phyloP scores from a whole-genome alignment of 768 basidiomycete species.

The Exsudoporus frostii region DNA sequence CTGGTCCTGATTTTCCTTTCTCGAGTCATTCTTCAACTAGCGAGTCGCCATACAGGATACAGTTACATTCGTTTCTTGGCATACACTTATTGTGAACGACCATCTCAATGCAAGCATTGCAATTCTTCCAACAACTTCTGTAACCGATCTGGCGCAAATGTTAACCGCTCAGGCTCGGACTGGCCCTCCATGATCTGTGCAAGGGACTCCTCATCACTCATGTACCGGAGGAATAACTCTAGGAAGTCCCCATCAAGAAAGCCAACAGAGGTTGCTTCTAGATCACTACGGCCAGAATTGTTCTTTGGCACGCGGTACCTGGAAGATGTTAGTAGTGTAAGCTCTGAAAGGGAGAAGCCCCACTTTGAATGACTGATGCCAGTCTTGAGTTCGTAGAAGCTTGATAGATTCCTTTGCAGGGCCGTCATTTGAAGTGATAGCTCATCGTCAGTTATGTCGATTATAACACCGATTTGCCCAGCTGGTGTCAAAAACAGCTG shows the following conservation, averaged over 20 bases:
- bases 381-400: slow-evolving; percentile 49
- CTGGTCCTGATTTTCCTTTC: slow-evolving; percentile 10
- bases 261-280: slow-evolving; percentile 55
- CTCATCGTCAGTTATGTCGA: slow-evolving; percentile 53
- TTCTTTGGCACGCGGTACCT: slow-evolving; percentile 74
- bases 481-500: slow-evolving; percentile 75
- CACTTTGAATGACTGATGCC: slow-evolving; percentile 62
- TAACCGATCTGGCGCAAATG: slow-evolving; percentile 35
- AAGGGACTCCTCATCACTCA: slow-evolving; percentile 39
- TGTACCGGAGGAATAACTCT: slow-evolving; percentile 56
- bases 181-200: slow-evolving; percentile 54
- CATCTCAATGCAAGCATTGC: slow-evolving; percentile 52
- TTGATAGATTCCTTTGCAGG: slow-evolving; percentile 73
- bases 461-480: slow-evolving; percentile 73
- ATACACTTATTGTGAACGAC: slow-evolving; percentile 10
- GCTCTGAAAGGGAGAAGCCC: slow-evolving; percentile 10
- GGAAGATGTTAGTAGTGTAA: not conserved
- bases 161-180: slow-evolving; percentile 56
- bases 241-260: slow-evolving; percentile 90
- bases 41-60: slow-evolving; percentile 4
- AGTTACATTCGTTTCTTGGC: slow-evolving; percentile 18
- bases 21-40: slow-evolving; percentile 1
- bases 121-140: slow-evolving; percentile 46
- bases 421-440: slow-evolving; percentile 56
- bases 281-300: slow-evolving; percentile 53